These are phyloP conservation scores for Diplosphaera chodatii DNA, from an alignment of 139 green algal species.

Conservation along the genomic window DNA sequence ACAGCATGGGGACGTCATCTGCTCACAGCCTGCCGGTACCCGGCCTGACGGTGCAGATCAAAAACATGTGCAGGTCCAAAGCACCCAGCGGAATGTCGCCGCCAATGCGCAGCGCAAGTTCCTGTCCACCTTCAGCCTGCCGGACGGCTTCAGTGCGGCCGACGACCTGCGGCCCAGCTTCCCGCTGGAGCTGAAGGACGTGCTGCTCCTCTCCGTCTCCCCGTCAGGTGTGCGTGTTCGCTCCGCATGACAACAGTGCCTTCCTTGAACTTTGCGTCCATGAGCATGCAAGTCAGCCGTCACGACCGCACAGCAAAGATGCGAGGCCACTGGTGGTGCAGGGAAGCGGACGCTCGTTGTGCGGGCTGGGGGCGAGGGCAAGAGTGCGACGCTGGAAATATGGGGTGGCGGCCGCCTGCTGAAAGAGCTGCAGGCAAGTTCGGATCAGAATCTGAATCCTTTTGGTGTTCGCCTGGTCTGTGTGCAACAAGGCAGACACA, in stretches of 20 bases:
- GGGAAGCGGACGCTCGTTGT: conserved; percentile 20
- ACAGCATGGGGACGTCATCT: too few species aligned
- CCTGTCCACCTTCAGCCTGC: conserved; percentile 32
- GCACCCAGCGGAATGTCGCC: conserved; percentile 71
- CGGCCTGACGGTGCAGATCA: too few species aligned
- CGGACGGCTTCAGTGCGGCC: not conserved
- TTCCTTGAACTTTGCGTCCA: too few species aligned
- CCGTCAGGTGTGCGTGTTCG: conserved; percentile 61
- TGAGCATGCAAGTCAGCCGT: too few species aligned
- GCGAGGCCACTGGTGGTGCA: too few species aligned
- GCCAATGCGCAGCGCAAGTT: conserved; percentile 61
- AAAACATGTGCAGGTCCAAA: conserved; percentile 23
- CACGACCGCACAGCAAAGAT: too few species aligned
- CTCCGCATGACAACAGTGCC: too few species aligned
- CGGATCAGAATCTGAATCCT: too few species aligned
- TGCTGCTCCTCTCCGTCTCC: conserved; percentile 38
- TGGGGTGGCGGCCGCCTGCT: conserved; percentile 54
- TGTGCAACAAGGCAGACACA: too few species aligned
- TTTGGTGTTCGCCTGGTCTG: too few species aligned
- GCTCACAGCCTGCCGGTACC: too few species aligned
- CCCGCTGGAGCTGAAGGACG: conserved; percentile 42
- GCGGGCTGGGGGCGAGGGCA: conserved; percentile 10
- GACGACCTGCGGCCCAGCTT: conserved; percentile 10
- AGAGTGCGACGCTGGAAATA: conserved; percentile 45
- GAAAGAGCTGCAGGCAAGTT: conserved; percentile 29